These are phyloP conservation scores for Zanthoxylum bungeanum DNA, from an alignment of 345 rosid species.

Conservation along the genomic window DNA sequence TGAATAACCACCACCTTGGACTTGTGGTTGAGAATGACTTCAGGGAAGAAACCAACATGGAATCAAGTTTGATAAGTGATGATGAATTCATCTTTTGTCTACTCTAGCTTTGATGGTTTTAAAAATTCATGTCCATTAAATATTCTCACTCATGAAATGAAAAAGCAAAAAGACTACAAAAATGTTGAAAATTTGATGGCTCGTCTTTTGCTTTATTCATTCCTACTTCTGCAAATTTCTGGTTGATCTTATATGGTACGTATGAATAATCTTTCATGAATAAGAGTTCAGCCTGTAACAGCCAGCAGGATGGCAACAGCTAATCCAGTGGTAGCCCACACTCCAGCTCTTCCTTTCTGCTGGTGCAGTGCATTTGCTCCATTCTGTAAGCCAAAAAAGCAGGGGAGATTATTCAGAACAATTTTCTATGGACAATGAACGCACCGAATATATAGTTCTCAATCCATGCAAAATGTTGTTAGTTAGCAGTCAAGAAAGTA, in stretches of 20 bases:
- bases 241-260: conserved; percentile 21
- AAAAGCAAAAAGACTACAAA: conserved; percentile 25
- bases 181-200: conserved; percentile 9
- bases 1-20: too few species aligned
- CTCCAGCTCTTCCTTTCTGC: conserved; percentile 40
- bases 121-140: conserved; percentile 11
- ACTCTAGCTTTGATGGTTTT: conserved; percentile 7
- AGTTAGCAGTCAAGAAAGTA: background rate
- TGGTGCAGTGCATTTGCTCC: conserved; percentile 49
- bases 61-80: conserved; percentile 35
- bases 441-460: background rate
- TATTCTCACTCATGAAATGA: conserved; percentile 15
- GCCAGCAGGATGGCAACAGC: conserved; percentile 48
- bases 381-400: conserved; percentile 42
- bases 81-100: conserved; percentile 12
- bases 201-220: conserved; percentile 19
- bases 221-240: conserved; percentile 27
- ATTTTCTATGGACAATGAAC: background rate
- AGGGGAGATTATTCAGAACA: conserved; percentile 10
- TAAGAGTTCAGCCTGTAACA: conserved; percentile 33
- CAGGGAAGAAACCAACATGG: conserved; percentile 42
- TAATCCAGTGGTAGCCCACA: conserved; percentile 45
- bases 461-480: background rate
- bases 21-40: conserved; percentile 78
- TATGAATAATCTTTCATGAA: conserved; percentile 21